Evolutionary conservation across 495 filamentous ascomycete genomes (phyloP).

Genomic region (Podospora conica): DNA sequence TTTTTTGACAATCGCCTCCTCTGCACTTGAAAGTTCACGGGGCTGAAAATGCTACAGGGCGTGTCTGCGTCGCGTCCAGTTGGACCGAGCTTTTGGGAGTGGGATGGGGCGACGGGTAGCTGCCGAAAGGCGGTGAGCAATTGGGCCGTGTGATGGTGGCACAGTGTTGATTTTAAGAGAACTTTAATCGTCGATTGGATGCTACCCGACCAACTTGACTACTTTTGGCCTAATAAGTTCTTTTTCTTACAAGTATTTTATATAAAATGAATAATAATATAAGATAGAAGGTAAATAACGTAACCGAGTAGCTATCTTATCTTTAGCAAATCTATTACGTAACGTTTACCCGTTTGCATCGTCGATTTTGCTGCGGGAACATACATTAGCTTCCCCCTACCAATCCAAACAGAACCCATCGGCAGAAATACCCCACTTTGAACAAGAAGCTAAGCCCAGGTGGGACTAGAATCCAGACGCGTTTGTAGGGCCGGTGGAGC

Average conservation of each 20-base stretch:
- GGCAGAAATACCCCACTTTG: not conserved
- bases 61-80: not conserved
- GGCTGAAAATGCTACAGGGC: conserved; percentile 12
- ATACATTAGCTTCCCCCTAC: too few relatives aligned
- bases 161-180: not conserved
- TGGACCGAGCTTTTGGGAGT: not conserved
- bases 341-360: too few relatives aligned
- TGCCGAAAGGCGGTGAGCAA: not conserved
- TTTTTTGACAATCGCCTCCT: not conserved
- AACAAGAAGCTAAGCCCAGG: not conserved
- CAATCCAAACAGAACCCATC: not conserved
- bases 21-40: conserved; percentile 2
- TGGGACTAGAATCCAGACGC: not conserved
- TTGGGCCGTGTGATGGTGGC: not conserved
- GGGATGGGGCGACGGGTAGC: not conserved
- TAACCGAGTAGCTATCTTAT: not conserved
- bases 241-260: too few relatives aligned
- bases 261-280: too few relatives aligned
- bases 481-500: not conserved
- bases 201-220: too few relatives aligned
- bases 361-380: too few relatives aligned
- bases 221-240: too few relatives aligned
- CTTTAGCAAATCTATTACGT: not conserved
- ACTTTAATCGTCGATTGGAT: too few relatives aligned
- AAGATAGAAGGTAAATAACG: too few relatives aligned